These are phyloP conservation scores for Hypoxylon sp. DNA, from an alignment of 2,329 filamentous ascomycete species.

Conservation along the genomic window DNA sequence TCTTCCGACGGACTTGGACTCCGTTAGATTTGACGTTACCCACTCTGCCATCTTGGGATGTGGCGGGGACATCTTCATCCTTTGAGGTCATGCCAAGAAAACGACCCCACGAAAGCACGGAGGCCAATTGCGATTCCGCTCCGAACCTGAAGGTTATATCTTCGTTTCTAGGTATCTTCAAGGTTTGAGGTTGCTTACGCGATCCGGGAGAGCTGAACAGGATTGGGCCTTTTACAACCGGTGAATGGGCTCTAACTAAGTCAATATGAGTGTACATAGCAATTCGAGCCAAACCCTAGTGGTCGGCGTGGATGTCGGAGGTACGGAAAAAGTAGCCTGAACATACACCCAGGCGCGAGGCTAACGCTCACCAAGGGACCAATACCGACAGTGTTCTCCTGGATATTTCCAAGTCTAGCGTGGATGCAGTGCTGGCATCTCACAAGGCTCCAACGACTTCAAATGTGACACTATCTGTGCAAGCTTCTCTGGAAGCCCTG, in stretches of 20 bases:
- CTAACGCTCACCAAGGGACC: no score
- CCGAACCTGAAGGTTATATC: neutral
- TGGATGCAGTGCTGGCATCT: no score
- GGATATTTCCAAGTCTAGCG: no score
- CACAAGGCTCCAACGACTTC: no score
- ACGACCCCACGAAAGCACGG: neutral
- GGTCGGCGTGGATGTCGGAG: conserved; percentile 28
- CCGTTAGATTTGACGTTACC: conserved; percentile 19
- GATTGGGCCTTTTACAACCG: no score
- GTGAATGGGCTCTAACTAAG: no score
- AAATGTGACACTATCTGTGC: no score
- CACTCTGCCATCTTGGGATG: neutral
- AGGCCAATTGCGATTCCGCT: neutral
- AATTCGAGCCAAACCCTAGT: conserved; percentile 9
- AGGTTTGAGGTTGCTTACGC: no score
- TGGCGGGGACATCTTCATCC: neutral
- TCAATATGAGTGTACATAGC: conserved; percentile 3
- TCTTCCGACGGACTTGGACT: conserved; percentile 16
- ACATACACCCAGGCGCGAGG: neutral
- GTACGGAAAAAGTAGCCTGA: conserved; percentile 1
- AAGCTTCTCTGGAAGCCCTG: no score
- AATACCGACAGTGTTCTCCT: no score
- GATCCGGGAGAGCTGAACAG: no score
- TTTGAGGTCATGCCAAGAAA: neutral
- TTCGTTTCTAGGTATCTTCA: no score